These are phyloP conservation scores for Actinomortierella wolfii DNA, from an alignment of 371 early-diverging fungal genomes.

Conservation along the genomic window DNA sequence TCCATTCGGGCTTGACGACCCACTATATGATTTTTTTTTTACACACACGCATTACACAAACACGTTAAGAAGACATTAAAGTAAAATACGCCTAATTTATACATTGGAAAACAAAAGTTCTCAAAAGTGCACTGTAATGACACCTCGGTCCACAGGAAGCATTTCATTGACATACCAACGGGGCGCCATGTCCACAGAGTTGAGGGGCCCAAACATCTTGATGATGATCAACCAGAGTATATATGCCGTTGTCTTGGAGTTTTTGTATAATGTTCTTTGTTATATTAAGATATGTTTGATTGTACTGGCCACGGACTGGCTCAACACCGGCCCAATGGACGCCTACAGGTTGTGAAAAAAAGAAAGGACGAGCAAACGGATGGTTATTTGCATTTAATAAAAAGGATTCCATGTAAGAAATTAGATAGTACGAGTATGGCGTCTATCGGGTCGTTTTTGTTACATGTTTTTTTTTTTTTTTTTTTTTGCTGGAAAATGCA, in stretches of 20 bases:
- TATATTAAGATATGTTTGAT: conserved; percentile 53
- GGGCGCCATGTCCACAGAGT: conserved; percentile 60
- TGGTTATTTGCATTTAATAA: no score
- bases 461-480: no score
- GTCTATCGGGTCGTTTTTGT: no score
- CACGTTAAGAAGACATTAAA: neutral
- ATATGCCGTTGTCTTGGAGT: conserved; percentile 52
- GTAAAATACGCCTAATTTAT: neutral
- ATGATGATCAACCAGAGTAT: conserved; percentile 51
- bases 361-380: neutral
- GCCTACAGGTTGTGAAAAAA: conserved; percentile 3
- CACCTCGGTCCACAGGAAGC: no score
- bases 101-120: neutral
- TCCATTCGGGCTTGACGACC: conserved; percentile 51
- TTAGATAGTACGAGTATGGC: neutral
- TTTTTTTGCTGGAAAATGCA: neutral
- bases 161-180: conserved; percentile 40
- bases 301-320: conserved; percentile 58
- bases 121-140: no score
- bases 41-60: no score
- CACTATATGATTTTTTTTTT: conserved; percentile 46
- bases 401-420: neutral
- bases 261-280: conserved; percentile 49
- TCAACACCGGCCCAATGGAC: conserved; percentile 65
- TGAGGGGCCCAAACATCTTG: conserved; percentile 53